A percentile compares a stretch with the other conserved stretches of the same genome.
These are phyloP conservation scores for Metschnikowia rubicola DNA, from an alignment of 805 yeast genomes.

Conservation along the genomic window DNA sequence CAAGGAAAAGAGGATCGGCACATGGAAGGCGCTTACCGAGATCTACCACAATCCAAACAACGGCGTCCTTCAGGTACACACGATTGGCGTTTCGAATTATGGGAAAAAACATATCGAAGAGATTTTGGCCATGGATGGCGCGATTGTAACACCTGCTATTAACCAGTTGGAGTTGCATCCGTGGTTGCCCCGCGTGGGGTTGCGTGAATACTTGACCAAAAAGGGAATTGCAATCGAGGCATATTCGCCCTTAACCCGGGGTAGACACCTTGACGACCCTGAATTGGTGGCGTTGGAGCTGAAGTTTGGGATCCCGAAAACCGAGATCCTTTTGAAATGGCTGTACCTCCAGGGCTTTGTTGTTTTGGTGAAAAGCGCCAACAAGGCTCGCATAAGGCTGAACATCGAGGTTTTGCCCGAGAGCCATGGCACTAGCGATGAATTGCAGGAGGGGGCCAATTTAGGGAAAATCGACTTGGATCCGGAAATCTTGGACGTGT, in stretches of 20 bases:
- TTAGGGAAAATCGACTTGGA: constrained; percentile 41
- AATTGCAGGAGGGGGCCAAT: constrained; percentile 22
- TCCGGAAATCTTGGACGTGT: constrained; percentile 30
- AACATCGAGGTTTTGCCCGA: constrained; percentile 52
- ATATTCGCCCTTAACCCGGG: constrained; percentile 73
- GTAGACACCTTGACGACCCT: constrained; percentile 54
- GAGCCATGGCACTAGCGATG: constrained; percentile 20
- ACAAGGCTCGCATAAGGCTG: constrained; percentile 45
- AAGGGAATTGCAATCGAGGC: constrained; percentile 65
- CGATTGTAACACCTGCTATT: constrained; percentile 54
- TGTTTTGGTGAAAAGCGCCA: constrained; percentile 65
- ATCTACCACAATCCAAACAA: constrained; percentile 49
- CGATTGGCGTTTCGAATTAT: constrained; percentile 78
- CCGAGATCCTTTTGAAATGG: constrained; percentile 72
- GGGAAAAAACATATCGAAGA: constrained; percentile 59
- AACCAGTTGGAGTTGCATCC: constrained; percentile 85
- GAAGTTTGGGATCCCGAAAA: constrained; percentile 48
- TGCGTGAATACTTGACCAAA: constrained; percentile 58
- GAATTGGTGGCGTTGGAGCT: constrained; percentile 47
- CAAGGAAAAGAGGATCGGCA: constrained; percentile 47
- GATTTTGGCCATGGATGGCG: constrained; percentile 52
- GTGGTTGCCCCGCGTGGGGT: constrained; percentile 67
- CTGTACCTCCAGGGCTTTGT: constrained; percentile 66
- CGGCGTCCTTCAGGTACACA: constrained; percentile 51
- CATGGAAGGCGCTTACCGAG: constrained; percentile 75